Evolutionary conservation across 2,329 filamentous ascomycete genomes (phyloP).

Genomic region (Pyrenophora seminiperda): DNA sequence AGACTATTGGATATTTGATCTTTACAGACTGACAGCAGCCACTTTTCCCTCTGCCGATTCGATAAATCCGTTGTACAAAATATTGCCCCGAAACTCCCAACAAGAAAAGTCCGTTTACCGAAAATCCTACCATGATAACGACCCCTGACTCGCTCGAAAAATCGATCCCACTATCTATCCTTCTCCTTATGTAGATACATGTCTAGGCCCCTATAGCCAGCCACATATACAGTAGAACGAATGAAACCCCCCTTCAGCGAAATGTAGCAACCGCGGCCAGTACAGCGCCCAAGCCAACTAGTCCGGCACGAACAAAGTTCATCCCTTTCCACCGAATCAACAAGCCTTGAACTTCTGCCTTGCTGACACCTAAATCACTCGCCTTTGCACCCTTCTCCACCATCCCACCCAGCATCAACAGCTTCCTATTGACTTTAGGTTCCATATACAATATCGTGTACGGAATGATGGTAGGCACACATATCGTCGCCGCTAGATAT

Average conservation of each 20-base stretch:
- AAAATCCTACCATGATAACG: too few species aligned
- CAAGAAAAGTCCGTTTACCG: too few species aligned
- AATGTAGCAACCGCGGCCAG: constrained; percentile 4
- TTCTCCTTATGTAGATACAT: too few species aligned
- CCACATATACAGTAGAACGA: background rate
- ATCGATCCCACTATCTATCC: too few species aligned
- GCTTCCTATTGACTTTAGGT: constrained; percentile 1
- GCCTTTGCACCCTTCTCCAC: constrained; percentile 6
- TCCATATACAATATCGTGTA: constrained; percentile 10
- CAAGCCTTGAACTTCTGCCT: background rate
- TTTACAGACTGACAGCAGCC: too few species aligned
- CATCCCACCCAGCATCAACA: background rate
- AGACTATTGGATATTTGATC: too few species aligned
- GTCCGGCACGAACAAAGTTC: constrained; percentile 4
- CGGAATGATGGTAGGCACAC: constrained; percentile 1
- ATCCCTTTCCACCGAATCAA: constrained; percentile 7
- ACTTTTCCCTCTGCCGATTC: too few species aligned
- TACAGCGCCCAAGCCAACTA: background rate
- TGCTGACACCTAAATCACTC: background rate
- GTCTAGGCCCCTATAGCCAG: background rate
- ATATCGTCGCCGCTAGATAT: background rate
- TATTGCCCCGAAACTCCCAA: too few species aligned
- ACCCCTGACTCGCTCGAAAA: too few species aligned
- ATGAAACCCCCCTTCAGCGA: background rate
- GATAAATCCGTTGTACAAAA: too few species aligned